phyloP scores from a whole-genome alignment of 495 filamentous ascomycete species.

The Tuber melanosporum region DNA sequence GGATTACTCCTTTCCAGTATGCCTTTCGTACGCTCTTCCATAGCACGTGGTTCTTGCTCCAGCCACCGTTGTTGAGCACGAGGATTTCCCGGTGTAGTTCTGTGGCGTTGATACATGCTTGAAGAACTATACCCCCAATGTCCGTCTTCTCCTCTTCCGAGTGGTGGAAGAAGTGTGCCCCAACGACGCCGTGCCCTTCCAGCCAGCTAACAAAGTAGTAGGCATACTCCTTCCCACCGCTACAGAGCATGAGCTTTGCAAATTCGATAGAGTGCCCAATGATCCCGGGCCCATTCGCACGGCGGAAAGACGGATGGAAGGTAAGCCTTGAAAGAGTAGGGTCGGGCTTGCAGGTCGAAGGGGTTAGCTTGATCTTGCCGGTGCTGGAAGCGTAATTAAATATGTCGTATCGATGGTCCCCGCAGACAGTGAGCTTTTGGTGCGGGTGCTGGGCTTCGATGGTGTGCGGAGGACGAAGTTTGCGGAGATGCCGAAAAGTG shows the following conservation, averaged over 20 bases:
- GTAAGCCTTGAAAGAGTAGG: slow-evolving; percentile 42
- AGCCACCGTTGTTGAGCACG: slow-evolving; percentile 57
- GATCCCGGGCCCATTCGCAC: slow-evolving; percentile 47
- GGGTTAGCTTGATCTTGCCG: slow-evolving; percentile 46
- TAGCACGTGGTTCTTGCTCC: slow-evolving; percentile 56
- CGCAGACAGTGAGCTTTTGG: slow-evolving; percentile 48
- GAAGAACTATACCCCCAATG: slow-evolving; percentile 51
- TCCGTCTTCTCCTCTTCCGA: slow-evolving; percentile 29
- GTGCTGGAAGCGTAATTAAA: slow-evolving; percentile 48
- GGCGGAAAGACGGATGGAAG: slow-evolving; percentile 49
- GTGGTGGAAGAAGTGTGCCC: slow-evolving; percentile 50
- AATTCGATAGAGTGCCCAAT: slow-evolving; percentile 48
- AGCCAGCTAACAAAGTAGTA: slow-evolving; percentile 51
- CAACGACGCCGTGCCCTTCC: slow-evolving; percentile 45
- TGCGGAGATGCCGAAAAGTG: slow-evolving; percentile 50
- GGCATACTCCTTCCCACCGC: slow-evolving; percentile 49
- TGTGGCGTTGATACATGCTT: slow-evolving; percentile 47
- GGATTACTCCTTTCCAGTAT: slow-evolving; percentile 59
- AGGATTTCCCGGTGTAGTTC: slow-evolving; percentile 58
- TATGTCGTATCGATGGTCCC: slow-evolving; percentile 43
- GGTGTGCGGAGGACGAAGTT: slow-evolving; percentile 50
- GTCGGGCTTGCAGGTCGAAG: slow-evolving; percentile 42
- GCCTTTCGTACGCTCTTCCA: slow-evolving; percentile 53
- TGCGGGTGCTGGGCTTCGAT: slow-evolving; percentile 51
- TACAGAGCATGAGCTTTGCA: slow-evolving; percentile 52